Percentiles rank a stretch among this genome's conserved stretches.
These are phyloP conservation scores for Thalassiosira mediterranea DNA, from an alignment of 352 stramenopile genomes.

Conservation along the genomic window DNA sequence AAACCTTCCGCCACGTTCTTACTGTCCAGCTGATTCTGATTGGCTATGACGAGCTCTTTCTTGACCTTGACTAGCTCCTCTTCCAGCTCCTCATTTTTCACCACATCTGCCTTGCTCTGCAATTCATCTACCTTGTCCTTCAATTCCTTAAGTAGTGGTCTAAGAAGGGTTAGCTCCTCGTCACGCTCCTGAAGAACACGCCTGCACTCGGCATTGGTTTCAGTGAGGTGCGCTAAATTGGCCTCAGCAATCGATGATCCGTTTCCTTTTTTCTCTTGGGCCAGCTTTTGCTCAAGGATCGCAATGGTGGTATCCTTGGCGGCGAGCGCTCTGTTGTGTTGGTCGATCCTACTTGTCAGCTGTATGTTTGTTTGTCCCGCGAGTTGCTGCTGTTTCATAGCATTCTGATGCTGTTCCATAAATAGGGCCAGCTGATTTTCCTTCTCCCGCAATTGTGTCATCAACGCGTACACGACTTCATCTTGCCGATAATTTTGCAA, in stretches of 20 bases:
- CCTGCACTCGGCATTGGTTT: slow-evolving; percentile 24
- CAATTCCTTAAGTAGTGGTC: slow-evolving; percentile 17
- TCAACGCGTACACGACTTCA: slow-evolving; percentile 44
- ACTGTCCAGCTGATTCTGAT: slow-evolving; percentile 10
- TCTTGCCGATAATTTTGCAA: too few relatives aligned
- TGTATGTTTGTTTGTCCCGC: slow-evolving; percentile 29
- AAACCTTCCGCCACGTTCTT: slow-evolving; percentile 33
- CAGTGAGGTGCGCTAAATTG: slow-evolving; percentile 25
- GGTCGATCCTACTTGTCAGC: slow-evolving; percentile 16
- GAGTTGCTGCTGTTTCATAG: slow-evolving; percentile 22
- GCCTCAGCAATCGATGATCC: slow-evolving; percentile 7
- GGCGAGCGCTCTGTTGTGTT: slow-evolving; percentile 18
- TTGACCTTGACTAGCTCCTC: slow-evolving; percentile 2
- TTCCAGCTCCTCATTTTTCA: slow-evolving; percentile 14
- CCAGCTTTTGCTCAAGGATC: slow-evolving; percentile 25
- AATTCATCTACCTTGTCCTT: slow-evolving; percentile 26
- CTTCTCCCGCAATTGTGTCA: slow-evolving; percentile 49
- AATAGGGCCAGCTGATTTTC: slow-evolving; percentile 36
- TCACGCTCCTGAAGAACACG: slow-evolving; percentile 34
- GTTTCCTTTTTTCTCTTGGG: slow-evolving; percentile 3
- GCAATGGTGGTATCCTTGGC: slow-evolving; percentile 40
- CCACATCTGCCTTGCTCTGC: slow-evolving; percentile 1
- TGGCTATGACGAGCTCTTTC: slow-evolving; percentile 7
- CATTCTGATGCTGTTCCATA: slow-evolving; percentile 14
- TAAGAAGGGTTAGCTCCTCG: slow-evolving; percentile 35